Evolutionary conservation across 306 rosid species (phyloP).

Genomic region (Alnus rubra): DNA sequence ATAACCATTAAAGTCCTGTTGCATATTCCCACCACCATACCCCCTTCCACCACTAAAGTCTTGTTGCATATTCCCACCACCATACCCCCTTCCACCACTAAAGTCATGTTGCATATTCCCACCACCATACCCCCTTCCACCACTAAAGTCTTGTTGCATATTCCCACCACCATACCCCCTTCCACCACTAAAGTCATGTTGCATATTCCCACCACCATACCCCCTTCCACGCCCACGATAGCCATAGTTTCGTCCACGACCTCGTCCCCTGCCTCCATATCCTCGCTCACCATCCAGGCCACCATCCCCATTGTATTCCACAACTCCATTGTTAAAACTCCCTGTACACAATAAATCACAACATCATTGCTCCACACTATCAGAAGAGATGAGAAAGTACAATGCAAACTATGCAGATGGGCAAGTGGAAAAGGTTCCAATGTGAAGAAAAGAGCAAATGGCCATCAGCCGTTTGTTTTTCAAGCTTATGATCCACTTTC

Average conservation of each 20-base stretch:
- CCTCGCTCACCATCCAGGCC: conserved; percentile 16
- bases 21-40: neutral
- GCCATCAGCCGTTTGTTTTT: no score
- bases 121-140: no score
- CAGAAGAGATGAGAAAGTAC: neutral
- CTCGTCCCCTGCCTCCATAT: conserved; percentile 31
- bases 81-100: neutral
- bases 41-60: no score
- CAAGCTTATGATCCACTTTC: no score
- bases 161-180: no score
- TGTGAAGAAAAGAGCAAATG: no score
- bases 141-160: no score
- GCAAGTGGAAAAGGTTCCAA: neutral
- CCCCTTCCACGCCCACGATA: conserved; percentile 31
- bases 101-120: conserved; percentile 14
- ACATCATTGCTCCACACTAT: neutral
- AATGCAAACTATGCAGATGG: neutral
- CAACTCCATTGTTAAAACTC: conserved; percentile 22
- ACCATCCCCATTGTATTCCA: conserved; percentile 29
- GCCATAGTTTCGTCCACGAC: conserved; percentile 25
- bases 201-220: conserved; percentile 22
- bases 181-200: conserved; percentile 3
- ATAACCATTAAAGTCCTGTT: conserved; percentile 12
- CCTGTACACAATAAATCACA: conserved; percentile 13
- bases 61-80: no score